These are phyloP conservation scores for Backusella psychrophila DNA, from an alignment of 192 early-diverging fungal genomes.

Conservation along the genomic window DNA sequence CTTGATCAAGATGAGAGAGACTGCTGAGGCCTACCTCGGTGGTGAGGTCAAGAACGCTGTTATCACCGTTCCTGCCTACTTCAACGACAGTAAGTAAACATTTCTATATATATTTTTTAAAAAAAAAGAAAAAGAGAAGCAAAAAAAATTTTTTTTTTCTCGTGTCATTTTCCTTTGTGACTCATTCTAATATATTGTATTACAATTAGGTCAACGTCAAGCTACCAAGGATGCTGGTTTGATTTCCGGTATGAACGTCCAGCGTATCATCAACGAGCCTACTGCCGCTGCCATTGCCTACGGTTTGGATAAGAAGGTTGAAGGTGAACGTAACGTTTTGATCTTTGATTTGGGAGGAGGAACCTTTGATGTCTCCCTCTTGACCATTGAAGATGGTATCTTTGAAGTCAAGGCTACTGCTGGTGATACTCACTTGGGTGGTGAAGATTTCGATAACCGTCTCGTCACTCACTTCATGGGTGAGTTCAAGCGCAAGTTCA, in stretches of 20 bases:
- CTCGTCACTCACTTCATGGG: constrained; percentile 93
- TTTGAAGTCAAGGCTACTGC: constrained; percentile 99
- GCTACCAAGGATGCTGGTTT: constrained; percentile 99
- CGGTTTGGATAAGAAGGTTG: constrained; percentile 96
- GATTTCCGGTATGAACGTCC: constrained; percentile 95
- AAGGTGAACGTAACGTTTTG: constrained; percentile 92
- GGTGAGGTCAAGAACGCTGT: constrained; percentile 90
- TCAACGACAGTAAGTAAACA: constrained; percentile 67
- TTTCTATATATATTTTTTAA: no score
- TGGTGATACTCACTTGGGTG: constrained; percentile 99
- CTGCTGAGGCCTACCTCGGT: constrained; percentile 78
- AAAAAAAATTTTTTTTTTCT: background rate
- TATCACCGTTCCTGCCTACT: constrained; percentile 95
- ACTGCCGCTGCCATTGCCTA: constrained; percentile 99
- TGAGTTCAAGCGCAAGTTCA: constrained; percentile 99
- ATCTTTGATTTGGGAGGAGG: constrained; percentile 99
- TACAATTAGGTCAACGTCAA: constrained; percentile 80
- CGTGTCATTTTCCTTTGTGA: background rate
- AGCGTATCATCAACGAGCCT: constrained; percentile 99
- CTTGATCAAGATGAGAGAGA: constrained; percentile 70
- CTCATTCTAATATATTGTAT: constrained; percentile 46
- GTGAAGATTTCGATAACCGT: constrained; percentile 99
- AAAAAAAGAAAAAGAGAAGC: no score
- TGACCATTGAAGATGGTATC: constrained; percentile 97
- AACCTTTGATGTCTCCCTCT: constrained; percentile 97